Evolutionary conservation across 1,284 basidiomycete species (phyloP).

Genomic region (Papiliotrema terrestris): DNA sequence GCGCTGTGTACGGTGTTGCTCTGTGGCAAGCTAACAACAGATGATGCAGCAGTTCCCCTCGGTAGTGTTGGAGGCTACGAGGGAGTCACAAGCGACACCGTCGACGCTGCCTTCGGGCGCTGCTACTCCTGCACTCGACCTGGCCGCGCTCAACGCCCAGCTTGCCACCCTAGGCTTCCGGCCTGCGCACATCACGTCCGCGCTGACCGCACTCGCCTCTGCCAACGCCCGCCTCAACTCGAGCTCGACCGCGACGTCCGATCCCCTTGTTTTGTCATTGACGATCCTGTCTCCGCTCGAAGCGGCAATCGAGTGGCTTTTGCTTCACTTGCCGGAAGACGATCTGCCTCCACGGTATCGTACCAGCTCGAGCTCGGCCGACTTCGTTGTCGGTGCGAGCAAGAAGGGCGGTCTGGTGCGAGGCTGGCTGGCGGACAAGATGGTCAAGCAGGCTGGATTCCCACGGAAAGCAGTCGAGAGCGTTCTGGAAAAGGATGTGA

Average conservation of each 20-base stretch:
- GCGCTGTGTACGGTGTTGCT: slow-evolving; percentile 14
- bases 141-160: slow-evolving; percentile 31
- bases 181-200: slow-evolving; percentile 47
- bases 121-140: slow-evolving; percentile 32
- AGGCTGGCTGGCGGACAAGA: slow-evolving; percentile 78
- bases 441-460: slow-evolving; percentile 79
- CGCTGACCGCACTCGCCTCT: slow-evolving; percentile 36
- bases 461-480: slow-evolving; percentile 66
- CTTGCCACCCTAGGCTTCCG: slow-evolving; percentile 50
- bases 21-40: slow-evolving; percentile 18
- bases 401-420: slow-evolving; percentile 57
- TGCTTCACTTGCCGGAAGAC: slow-evolving; percentile 55
- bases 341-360: slow-evolving; percentile 60
- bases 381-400: slow-evolving; percentile 56
- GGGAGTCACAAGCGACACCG: slow-evolving; percentile 32
- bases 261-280: slow-evolving; percentile 48
- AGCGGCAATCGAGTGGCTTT: slow-evolving; percentile 51
- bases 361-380: slow-evolving; percentile 63
- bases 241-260: slow-evolving; percentile 27
- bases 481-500: slow-evolving; percentile 17
- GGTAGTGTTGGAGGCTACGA: slow-evolving; percentile 46
- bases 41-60: slow-evolving; percentile 50
- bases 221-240: slow-evolving; percentile 41
- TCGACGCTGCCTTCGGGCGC: slow-evolving; percentile 29
- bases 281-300: slow-evolving; percentile 56